These are phyloP conservation scores for Sorghum bicolor DNA, from an alignment of 176 grass and related monocot genomes.

Conservation along the genomic window Sorghum_bicolor_NCBIv3 NC_012879.2:11376001-11376500, in stretches of 20 bases:
- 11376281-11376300: not conserved
- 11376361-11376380: not conserved
- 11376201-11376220: not conserved
- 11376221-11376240: not conserved
- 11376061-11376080: not conserved
- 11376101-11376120: not conserved
- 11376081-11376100: not conserved
- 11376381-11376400: not conserved
- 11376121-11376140: slow-evolving; percentile 7
- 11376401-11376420: not conserved
- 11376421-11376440: not conserved
- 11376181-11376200: not conserved
- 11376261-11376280: not conserved
- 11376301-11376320: not conserved
- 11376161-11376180: not conserved
- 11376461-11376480: not conserved
- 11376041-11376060: not conserved
- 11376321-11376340: not conserved
- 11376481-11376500: not conserved
- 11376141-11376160: not conserved
- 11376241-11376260: not conserved
- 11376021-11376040: not conserved
- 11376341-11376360: not conserved
- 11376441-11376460: not conserved
- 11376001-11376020: not conserved